Conservation (phyloP, 2,329 filamentous ascomycete genomes). For the Fusarium zealandicum region DNA sequence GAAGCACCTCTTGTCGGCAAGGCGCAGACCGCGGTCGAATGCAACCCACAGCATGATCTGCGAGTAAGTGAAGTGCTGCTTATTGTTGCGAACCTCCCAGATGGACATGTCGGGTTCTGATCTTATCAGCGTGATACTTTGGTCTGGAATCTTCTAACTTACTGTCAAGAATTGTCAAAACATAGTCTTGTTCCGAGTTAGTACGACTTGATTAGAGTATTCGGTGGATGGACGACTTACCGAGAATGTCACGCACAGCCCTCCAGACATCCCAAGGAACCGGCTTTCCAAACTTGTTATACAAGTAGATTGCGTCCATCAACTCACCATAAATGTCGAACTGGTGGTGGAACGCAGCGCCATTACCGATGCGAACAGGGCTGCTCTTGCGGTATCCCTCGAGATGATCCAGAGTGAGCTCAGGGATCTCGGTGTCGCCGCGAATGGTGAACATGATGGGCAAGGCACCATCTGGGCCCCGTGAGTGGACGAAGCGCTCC, state of each 20-base stretch:
- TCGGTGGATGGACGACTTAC: conserved; percentile 42
- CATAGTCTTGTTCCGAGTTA: conserved; percentile 60
- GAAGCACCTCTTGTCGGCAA: conserved; percentile 77
- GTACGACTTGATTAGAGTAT: background rate
- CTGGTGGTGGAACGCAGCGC: conserved; percentile 77
- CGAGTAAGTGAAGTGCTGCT: conserved; percentile 82
- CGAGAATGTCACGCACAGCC: conserved; percentile 70
- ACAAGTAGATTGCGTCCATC: conserved; percentile 79
- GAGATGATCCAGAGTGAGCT: conserved; percentile 71
- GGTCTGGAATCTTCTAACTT: conserved; percentile 17
- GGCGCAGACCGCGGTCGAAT: conserved; percentile 75
- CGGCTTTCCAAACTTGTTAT: conserved; percentile 81
- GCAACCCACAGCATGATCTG: conserved; percentile 87
- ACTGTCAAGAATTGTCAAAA: conserved; percentile 70
- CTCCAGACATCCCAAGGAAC: conserved; percentile 80
- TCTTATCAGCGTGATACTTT: background rate
- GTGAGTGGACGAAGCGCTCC: conserved; percentile 69
- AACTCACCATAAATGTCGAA: conserved; percentile 83
- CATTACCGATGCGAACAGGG: conserved; percentile 80
- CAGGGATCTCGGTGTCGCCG: conserved; percentile 77
- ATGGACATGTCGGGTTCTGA: conserved; percentile 79
- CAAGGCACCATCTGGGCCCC: conserved; percentile 66
- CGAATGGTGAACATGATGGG: conserved; percentile 85
- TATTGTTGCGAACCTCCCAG: conserved; percentile 79
- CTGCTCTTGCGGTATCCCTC: conserved; percentile 75